Evolutionary conservation across 2,329 filamentous ascomycete species (phyloP), one percentile per base, ranked within the genome.

Genomic region (Stagonosporopsis tanaceti): DNA sequence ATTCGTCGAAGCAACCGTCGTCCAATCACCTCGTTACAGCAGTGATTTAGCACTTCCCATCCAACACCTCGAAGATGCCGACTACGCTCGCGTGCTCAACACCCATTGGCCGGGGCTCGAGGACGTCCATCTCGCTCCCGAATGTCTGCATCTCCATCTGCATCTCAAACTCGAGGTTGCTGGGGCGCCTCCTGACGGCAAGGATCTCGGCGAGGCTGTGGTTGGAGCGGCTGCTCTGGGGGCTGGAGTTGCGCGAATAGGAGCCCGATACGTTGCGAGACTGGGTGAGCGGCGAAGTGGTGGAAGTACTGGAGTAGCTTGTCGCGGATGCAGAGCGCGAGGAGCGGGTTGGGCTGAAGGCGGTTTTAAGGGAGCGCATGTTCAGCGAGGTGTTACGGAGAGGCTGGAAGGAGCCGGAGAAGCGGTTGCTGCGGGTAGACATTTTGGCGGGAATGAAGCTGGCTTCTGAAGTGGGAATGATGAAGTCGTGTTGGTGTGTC

Each of bases 31-130:
- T 27, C 24, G 17, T 34, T 20, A 9, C 11, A 15, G 14, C 24
- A 15, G 24, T 14, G 7, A 6, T 15, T 50, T 64, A 75, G 46
- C 58, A 66, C 61, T 68, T 69, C 1, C 74, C 73, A 28, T 74
- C 71, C 45, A 77, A 50, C 11, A 77, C 75, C 69, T 77, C 72
- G 37, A 77, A 77, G 30, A 77, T 77, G 22, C 75, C 72, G 0
- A 75, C 69, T 30, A 76, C 75, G 41, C 71, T 66, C 4, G 69
- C 68, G 1, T 60, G 52, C 30, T 46, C 57, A 6, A 22, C 44
- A 1, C 52, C 60, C 35, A 38, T 17, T 8, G 73, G 72, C 50
- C 75, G 25, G 0, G 75, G 75, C 65, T 77, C 75, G 3, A 77
- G 59, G 47, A 75, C 61, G 12, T 67, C 65, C 14, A 74, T 45